These are phyloP conservation scores for Hypoxylon sp. DNA, from an alignment of 2,329 filamentous ascomycete species.

Conservation along the genomic window DNA sequence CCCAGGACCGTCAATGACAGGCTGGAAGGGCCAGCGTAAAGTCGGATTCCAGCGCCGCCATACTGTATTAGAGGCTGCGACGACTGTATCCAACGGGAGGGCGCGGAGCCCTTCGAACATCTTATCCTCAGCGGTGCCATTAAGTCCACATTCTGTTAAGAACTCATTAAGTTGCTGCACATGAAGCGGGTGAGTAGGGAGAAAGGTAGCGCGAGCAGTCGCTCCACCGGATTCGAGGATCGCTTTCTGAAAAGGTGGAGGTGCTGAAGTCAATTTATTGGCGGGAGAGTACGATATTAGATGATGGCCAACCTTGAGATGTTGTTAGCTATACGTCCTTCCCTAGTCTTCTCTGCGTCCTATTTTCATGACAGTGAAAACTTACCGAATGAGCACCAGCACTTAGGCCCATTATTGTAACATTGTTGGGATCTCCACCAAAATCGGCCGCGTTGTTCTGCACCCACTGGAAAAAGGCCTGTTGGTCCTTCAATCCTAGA, in stretches of 20 bases:
- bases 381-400: constrained; percentile 74
- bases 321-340: constrained; percentile 22
- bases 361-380: constrained; percentile 2
- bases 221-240: constrained; percentile 72
- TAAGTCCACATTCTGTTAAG: constrained; percentile 66
- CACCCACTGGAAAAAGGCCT: constrained; percentile 72
- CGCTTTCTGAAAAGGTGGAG: constrained; percentile 66
- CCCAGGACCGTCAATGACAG: constrained; percentile 71
- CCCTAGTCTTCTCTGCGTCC: neutral
- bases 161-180: constrained; percentile 70
- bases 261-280: constrained; percentile 52
- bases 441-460: constrained; percentile 71
- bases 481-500: constrained; percentile 75
- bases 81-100: constrained; percentile 58
- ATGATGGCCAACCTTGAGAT: constrained; percentile 69
- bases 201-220: constrained; percentile 68
- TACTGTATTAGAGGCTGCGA: constrained; percentile 60
- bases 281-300: constrained; percentile 65
- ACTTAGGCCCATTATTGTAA: constrained; percentile 74
- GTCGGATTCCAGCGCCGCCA: constrained; percentile 61
- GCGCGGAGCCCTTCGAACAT: constrained; percentile 67
- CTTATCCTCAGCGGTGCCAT: constrained; percentile 61
- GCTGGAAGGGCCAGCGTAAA: constrained; percentile 77
- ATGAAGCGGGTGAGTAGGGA: constrained; percentile 70
- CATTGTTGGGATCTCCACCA: constrained; percentile 70